Evolutionary conservation across 805 yeast genomes (phyloP).

Genomic region (Sungouiella blattae): DNA sequence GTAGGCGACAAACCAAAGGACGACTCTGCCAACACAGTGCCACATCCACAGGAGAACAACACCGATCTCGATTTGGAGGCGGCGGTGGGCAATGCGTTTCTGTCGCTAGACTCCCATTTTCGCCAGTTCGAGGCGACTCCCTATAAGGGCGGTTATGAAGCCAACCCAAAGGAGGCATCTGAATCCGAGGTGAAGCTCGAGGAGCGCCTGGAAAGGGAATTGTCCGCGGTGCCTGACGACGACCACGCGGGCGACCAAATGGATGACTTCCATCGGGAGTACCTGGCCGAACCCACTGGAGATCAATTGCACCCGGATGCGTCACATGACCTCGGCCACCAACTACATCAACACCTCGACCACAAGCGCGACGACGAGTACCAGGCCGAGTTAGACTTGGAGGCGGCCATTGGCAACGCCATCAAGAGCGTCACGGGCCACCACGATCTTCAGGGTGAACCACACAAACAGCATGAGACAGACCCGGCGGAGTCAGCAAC

Average conservation of each 20-base stretch:
- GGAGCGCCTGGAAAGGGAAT: too few species aligned
- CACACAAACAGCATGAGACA: too few species aligned
- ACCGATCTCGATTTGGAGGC: not conserved
- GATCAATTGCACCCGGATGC: not conserved
- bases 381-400: conserved; percentile 15
- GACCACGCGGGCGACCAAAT: too few species aligned
- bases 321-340: too few species aligned
- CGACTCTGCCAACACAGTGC: conserved; percentile 2
- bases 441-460: not conserved
- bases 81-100: conserved; percentile 2
- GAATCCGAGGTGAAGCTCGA: too few species aligned
- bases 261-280: too few species aligned
- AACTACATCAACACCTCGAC: not conserved
- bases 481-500: too few species aligned
- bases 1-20: conserved; percentile 2
- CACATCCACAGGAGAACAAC: conserved; percentile 3
- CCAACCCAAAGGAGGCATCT: not conserved
- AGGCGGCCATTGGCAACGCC: conserved; percentile 30
- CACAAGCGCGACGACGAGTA: conserved; percentile 5
- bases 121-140: too few species aligned
- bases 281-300: not conserved
- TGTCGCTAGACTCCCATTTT: not conserved
- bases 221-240: too few species aligned
- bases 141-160: not conserved
- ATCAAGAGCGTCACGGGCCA: conserved; percentile 12